These are phyloP conservation scores for Choiromyces venosus DNA, from an alignment of 495 filamentous ascomycete genomes.

Conservation along the genomic window DNA sequence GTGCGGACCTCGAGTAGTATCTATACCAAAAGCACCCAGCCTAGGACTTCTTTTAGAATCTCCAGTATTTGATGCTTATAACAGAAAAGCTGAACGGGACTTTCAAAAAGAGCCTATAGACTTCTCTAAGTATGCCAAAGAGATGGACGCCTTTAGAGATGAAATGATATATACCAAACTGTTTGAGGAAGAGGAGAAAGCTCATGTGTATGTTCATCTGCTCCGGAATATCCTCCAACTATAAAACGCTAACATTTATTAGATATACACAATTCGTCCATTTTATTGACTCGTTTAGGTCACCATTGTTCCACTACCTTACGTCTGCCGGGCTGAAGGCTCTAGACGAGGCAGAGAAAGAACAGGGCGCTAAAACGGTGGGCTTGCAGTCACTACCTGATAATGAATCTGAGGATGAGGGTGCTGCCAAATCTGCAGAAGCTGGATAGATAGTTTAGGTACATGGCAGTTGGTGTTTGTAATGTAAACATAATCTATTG, in stretches of 20 bases:
- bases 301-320: slow-evolving; percentile 34
- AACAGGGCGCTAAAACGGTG: slow-evolving; percentile 3
- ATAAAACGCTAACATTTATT: slow-evolving; percentile 1
- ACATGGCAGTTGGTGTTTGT: not conserved
- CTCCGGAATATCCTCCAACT: not conserved
- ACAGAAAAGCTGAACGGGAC: slow-evolving; percentile 53
- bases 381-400: not conserved
- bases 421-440: slow-evolving; percentile 21
- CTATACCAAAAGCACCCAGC: slow-evolving; percentile 88
- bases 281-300: slow-evolving; percentile 34
- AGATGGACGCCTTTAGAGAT: slow-evolving; percentile 86
- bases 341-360: slow-evolving; percentile 24
- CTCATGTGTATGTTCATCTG: slow-evolving; percentile 53
- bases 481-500: slow-evolving; percentile 1
- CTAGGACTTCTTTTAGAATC: slow-evolving; percentile 82
- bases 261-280: slow-evolving; percentile 39
- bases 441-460: slow-evolving; percentile 15
- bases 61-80: slow-evolving; percentile 85
- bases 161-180: slow-evolving; percentile 86
- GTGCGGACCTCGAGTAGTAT: slow-evolving; percentile 61
- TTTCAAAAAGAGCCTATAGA: slow-evolving; percentile 60
- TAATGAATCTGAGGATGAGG: slow-evolving; percentile 28
- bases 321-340: slow-evolving; percentile 36
- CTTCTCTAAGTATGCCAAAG: slow-evolving; percentile 67
- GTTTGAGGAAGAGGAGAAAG: slow-evolving; percentile 78